These are phyloP conservation scores for Penicillium sp. DNA, from an alignment of 2,329 filamentous ascomycete species.

Conservation along the genomic window DNA sequence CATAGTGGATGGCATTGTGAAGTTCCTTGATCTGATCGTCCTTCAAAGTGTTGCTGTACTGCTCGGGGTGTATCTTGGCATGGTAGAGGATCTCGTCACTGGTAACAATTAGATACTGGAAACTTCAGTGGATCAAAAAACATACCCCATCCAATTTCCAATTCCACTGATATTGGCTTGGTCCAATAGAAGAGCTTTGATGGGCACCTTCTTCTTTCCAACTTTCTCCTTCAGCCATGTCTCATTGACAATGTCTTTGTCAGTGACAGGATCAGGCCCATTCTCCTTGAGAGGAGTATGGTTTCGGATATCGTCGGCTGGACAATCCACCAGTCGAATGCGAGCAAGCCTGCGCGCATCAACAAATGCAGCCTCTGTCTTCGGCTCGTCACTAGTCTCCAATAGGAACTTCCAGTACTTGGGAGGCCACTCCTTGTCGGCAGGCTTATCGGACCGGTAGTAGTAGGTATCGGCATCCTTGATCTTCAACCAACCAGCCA, in stretches of 20 bases:
- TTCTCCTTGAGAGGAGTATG: constrained; percentile 83
- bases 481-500: constrained; percentile 84
- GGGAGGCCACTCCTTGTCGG: constrained; percentile 77
- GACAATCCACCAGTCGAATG: constrained; percentile 79
- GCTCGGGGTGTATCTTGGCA: constrained; percentile 85
- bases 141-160: constrained; percentile 89
- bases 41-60: constrained; percentile 81
- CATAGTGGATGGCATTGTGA: constrained; percentile 71
- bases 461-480: constrained; percentile 75
- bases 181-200: constrained; percentile 86
- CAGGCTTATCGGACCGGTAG: constrained; percentile 66
- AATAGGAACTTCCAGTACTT: constrained; percentile 86
- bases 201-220: constrained; percentile 74
- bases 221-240: constrained; percentile 74
- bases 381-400: constrained; percentile 63
- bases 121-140: constrained; percentile 2
- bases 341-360: constrained; percentile 79
- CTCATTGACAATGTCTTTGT: constrained; percentile 74
- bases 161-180: constrained; percentile 89
- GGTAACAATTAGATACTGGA: constrained; percentile 2
- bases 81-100: constrained; percentile 90
- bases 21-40: constrained; percentile 71
- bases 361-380: constrained; percentile 74
- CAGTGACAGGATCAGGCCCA: constrained; percentile 87
- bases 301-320: constrained; percentile 72